Conservation (phyloP, 371 early-diverging fungal genomes). For the Syncephalastrum monosporum region DNA sequence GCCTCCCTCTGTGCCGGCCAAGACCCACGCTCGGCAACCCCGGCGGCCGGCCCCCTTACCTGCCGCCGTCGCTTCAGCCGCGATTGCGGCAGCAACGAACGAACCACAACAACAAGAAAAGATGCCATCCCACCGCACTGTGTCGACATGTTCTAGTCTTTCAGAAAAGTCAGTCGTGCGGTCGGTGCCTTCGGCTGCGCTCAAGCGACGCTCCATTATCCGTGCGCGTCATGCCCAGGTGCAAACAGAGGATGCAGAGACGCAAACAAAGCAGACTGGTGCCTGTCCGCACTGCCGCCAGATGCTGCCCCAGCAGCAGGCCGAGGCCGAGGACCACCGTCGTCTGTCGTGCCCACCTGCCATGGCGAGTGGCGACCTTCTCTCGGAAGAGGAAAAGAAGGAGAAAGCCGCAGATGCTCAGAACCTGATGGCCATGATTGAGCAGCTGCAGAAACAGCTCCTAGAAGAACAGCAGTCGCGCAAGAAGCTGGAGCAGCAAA, state of each 20-base stretch:
- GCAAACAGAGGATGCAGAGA: conserved; percentile 19
- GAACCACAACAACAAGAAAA: conserved; percentile 4
- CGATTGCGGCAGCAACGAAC: conserved; percentile 23
- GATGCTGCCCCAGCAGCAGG: neutral
- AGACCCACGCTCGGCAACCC: conserved; percentile 18
- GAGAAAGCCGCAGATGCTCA: conserved; percentile 5
- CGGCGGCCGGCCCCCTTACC: conserved; percentile 37
- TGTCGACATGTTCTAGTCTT: conserved; percentile 12
- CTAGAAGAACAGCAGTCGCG: conserved; percentile 49
- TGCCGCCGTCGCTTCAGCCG: conserved; percentile 34
- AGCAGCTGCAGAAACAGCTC: conserved; percentile 38
- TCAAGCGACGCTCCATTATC: conserved; percentile 31
- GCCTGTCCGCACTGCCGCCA: conserved; percentile 41
- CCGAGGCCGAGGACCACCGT: conserved; percentile 4
- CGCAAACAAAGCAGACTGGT: conserved; percentile 5
- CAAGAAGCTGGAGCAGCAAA: conserved; percentile 25
- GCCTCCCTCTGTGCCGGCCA: conserved; percentile 24
- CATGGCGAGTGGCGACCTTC: conserved; percentile 20
- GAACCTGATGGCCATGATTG: conserved; percentile 24
- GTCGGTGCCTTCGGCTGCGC: conserved; percentile 29
- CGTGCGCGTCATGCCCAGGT: conserved; percentile 39
- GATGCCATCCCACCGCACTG: conserved; percentile 1
- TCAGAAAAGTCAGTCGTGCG: conserved; percentile 13
- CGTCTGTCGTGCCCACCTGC: conserved; percentile 34
- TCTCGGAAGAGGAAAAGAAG: conserved; percentile 2